A percentile compares a stretch with the other conserved stretches of the same genome.
Conservation (phyloP, 768 basidiomycete genomes). For the Lactifluus echinatus region DNA sequence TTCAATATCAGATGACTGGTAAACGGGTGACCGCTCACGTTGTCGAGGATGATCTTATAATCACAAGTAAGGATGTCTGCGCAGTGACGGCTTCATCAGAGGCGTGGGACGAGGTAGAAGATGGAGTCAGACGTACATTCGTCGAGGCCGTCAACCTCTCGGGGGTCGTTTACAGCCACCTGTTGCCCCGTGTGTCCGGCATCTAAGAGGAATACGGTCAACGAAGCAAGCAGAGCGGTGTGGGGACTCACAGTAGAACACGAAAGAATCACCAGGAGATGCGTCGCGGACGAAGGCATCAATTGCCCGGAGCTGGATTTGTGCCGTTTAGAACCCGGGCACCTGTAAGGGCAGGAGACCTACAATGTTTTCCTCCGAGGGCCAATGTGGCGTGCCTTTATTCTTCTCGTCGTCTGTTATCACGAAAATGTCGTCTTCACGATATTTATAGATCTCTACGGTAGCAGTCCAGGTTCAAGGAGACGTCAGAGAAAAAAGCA, state of each 20-base stretch:
- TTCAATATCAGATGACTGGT: not conserved
- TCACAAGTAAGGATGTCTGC: constrained; percentile 11
- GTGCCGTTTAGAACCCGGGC: not conserved
- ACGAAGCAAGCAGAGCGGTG: not conserved
- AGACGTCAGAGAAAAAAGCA: not conserved
- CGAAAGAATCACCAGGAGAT: constrained; percentile 13
- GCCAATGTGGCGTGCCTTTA: not conserved
- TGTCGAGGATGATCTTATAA: constrained; percentile 8
- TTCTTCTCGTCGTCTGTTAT: constrained; percentile 17
- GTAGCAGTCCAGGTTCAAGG: not conserved
- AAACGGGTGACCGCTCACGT: constrained; percentile 6
- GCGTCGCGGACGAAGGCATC: constrained; percentile 11
- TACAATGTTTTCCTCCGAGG: constrained; percentile 16
- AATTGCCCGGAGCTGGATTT: constrained; percentile 16
- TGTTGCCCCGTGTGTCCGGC: constrained; percentile 7
- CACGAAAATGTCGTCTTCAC: constrained; percentile 4
- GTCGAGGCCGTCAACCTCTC: not conserved
- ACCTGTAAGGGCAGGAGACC: not conserved
- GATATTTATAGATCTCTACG: not conserved
- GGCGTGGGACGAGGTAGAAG: not conserved
- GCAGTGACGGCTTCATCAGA: not conserved
- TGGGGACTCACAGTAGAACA: constrained; percentile 20
- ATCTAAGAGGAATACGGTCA: not conserved
- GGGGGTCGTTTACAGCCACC: not conserved
- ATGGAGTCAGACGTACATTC: not conserved